Conservation (phyloP, 2,329 filamentous ascomycete genomes). For the Pestalotiopsis sp. region DNA sequence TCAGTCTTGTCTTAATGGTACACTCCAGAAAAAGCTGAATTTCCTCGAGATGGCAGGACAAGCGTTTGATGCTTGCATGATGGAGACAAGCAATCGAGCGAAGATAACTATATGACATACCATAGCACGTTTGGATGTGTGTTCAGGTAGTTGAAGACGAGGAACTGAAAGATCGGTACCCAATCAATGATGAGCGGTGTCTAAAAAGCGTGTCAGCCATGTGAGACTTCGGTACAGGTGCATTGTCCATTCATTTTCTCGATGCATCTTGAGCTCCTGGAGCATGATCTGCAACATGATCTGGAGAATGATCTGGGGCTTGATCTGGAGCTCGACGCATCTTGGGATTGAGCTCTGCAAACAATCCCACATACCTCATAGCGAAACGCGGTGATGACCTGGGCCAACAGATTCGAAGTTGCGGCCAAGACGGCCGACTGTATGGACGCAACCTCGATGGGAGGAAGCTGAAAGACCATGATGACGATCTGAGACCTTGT, state of each 20-base stretch:
- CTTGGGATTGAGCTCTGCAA: too few relatives aligned
- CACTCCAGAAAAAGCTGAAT: too few relatives aligned
- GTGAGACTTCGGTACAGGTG: neutral
- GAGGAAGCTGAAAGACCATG: constrained; percentile 41
- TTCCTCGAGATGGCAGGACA: neutral
- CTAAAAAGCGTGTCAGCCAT: constrained; percentile 39
- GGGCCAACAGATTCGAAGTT: constrained; percentile 74
- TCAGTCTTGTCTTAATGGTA: too few relatives aligned
- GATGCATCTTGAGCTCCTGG: neutral
- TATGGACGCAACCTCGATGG: constrained; percentile 61
- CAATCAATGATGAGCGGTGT: constrained; percentile 64
- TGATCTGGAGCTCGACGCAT: too few relatives aligned
- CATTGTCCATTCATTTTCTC: neutral
- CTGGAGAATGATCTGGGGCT: neutral
- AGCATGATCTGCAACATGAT: neutral
- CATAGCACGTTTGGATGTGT: constrained; percentile 85
- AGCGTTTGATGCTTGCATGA: neutral
- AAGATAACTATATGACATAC: constrained; percentile 42
- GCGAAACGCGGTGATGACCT: constrained; percentile 67
- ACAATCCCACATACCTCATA: constrained; percentile 49
- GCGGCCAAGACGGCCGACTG: constrained; percentile 69
- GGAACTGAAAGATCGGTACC: constrained; percentile 74
- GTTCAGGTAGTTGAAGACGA: constrained; percentile 71
- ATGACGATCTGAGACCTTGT: neutral
- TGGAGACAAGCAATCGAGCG: neutral